Evolutionary conservation across 2,329 filamentous ascomycete species (phyloP), one percentile per base, ranked within the genome.

Genomic region (Fusarium humuli): DNA sequence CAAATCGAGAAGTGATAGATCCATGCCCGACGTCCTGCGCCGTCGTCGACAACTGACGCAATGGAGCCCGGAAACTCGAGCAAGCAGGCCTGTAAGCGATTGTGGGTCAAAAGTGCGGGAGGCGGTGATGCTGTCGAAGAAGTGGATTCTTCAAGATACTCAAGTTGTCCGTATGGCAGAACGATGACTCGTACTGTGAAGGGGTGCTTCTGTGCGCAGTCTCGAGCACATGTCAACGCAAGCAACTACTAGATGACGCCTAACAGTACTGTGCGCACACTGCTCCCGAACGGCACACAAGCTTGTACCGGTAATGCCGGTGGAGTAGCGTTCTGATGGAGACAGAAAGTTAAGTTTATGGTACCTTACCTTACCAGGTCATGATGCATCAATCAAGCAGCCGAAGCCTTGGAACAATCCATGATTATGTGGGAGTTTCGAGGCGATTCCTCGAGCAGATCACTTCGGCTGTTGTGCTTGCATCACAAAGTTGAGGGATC

Each of bases 31-130:
- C 16, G 61, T 41, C 27, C 20, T 65, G 32, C 55, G 52, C 46
- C 27, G 41, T 58, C 44, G 52, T 62, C 27, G 42, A 64, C 59
- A 66, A 57, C 70, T 72, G 70, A 72, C 67, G 67, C 70, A 73
- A 71, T 72, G 60, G 67, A 61, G 56, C 55, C 53, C 61, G 30
- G 60, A 50, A 69, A 57, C 49, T 57, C 16, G 40, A 61, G 44
- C 61, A 56, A 47, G 22, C 68, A 55, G 52, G 44, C 63, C 60
- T 52, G 68, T 57, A 60, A 71, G 55, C 68, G 64, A 55, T 67
- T 57, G 68, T 64, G 55, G 68, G 64, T 68, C 55, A 48, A 55
- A 50, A 52, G 52, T 65, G 67, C 67, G 53, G 67, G 63, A 70
- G 59, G 67, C 61, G 67, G 67, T 71, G 59, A 68, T 71, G 60